A percentile compares a stretch with the other conserved stretches of the same genome.
These are phyloP conservation scores for Amesomyces nigricolor DNA, from an alignment of 2,329 filamentous ascomycete genomes.

Conservation along the genomic window DNA sequence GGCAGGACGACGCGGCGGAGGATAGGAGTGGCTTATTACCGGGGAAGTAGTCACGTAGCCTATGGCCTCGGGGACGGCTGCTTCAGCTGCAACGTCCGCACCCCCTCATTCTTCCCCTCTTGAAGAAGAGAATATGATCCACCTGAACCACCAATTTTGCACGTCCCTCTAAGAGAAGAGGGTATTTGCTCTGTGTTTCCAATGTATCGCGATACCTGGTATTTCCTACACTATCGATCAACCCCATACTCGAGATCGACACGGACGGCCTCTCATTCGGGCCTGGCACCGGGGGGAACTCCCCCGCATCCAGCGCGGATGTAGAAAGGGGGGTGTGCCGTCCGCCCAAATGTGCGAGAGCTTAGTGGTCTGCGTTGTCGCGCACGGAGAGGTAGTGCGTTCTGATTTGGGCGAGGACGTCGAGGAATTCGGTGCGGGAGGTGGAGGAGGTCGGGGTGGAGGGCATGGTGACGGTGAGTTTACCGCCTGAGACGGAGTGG, in stretches of 20 bases:
- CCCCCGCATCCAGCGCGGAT: background rate
- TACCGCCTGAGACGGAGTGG: conserved; percentile 28
- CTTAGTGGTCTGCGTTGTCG: conserved; percentile 30
- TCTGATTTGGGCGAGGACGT: conserved; percentile 25
- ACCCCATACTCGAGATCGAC: conserved; percentile 34
- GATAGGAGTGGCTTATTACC: no score
- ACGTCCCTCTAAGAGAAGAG: no score
- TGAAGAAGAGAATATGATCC: no score
- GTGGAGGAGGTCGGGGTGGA: background rate
- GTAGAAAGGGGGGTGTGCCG: conserved; percentile 16
- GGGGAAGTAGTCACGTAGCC: no score
- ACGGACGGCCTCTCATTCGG: conserved; percentile 28
- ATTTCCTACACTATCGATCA: no score
- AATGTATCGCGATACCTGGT: no score
- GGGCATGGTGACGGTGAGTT: background rate
- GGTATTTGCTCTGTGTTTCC: no score
- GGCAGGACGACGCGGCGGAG: no score
- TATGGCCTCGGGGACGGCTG: no score
- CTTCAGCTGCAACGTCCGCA: no score
- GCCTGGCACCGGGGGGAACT: conserved; percentile 22
- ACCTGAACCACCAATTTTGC: no score
- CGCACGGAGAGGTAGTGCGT: conserved; percentile 29
- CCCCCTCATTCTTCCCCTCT: no score
- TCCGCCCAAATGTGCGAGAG: conserved; percentile 26
- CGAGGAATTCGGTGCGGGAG: conserved; percentile 23